Evolutionary conservation across 1,139 yeast genomes (phyloP).

Genomic region (Hyphopichia khmerensis): DNA sequence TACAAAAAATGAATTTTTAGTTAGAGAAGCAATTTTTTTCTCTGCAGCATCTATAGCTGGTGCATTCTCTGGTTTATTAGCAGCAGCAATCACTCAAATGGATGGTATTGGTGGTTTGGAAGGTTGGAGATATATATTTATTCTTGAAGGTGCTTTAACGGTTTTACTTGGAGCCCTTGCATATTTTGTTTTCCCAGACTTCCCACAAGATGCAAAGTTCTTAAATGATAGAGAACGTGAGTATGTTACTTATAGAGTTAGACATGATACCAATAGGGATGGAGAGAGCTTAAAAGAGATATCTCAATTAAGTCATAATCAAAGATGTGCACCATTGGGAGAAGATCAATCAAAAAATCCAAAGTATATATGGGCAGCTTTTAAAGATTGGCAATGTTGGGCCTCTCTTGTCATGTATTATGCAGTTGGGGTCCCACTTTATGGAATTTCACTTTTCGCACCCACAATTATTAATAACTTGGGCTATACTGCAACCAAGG

Average conservation of each 20-base stretch:
- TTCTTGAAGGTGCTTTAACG: constrained; percentile 29
- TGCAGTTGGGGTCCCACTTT: constrained; percentile 11
- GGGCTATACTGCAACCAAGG: constrained; percentile 19
- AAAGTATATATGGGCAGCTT: constrained; percentile 19
- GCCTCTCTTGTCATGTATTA: constrained; percentile 12
- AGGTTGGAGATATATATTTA: constrained; percentile 77
- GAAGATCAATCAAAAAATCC: constrained; percentile 13
- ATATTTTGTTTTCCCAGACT: constrained; percentile 14
- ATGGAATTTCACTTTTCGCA: constrained; percentile 26
- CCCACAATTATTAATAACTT: constrained; percentile 26
- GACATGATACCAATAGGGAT: constrained; percentile 8
- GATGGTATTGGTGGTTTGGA: constrained; percentile 37
- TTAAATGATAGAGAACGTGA: constrained; percentile 7
- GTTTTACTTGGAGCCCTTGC: not conserved
- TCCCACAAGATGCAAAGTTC: constrained; percentile 18
- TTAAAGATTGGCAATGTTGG: constrained; percentile 26
- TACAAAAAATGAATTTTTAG: constrained; percentile 1
- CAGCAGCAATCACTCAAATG: constrained; percentile 1
- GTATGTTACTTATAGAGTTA: constrained; percentile 11
- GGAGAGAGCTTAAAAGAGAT: not conserved
- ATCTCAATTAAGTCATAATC: too few species aligned
- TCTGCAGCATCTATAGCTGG: constrained; percentile 3
- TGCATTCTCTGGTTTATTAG: constrained; percentile 1
- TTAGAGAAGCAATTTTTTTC: constrained; percentile 2
- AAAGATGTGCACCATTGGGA: not conserved